phyloP scores from a whole-genome alignment of 139 green algal genomes.

The Desmodesmus armatus region DNA sequence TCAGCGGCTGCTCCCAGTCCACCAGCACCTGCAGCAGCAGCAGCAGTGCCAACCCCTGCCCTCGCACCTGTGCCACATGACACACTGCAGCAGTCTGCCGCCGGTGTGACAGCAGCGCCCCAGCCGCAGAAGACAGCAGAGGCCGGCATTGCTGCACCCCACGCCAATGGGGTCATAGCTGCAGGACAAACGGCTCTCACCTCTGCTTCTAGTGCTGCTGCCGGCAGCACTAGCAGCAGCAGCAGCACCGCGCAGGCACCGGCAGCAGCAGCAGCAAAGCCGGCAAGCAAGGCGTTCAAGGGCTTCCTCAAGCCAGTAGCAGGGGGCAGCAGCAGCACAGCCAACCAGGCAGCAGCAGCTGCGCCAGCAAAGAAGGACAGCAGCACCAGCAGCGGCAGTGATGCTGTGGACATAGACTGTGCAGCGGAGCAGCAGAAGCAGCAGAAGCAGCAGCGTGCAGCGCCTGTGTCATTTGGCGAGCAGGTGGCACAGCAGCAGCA shows the following conservation, averaged over 20 bases:
- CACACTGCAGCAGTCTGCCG: neutral
- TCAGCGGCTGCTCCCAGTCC: neutral
- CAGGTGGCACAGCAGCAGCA: conserved; percentile 46
- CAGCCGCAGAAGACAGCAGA: neutral
- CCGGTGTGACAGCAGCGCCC: neutral
- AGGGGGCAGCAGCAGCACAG: conserved; percentile 17
- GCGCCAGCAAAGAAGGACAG: neutral
- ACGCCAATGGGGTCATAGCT: neutral
- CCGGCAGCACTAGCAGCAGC: neutral
- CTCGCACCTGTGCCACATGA: too few species aligned
- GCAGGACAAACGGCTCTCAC: conserved; percentile 10
- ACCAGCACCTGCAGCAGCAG: conserved; percentile 6
- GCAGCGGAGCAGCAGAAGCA: conserved; percentile 29
- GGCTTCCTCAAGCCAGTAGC: conserved; percentile 24
- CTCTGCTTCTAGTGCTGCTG: too few species aligned
- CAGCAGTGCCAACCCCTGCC: neutral
- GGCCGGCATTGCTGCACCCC: neutral
- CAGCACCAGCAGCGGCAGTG: conserved; percentile 8
- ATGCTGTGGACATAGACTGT: conserved; percentile 55
- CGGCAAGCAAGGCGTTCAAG: conserved; percentile 14
- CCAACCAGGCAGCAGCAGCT: neutral
- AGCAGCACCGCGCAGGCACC: neutral
- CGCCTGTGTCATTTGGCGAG: neutral
- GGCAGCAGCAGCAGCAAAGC: conserved; percentile 3
- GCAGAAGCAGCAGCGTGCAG: neutral